Evolutionary conservation across 2,329 filamentous ascomycete species (phyloP).

Genomic region (Aspergillus floridensis): DNA sequence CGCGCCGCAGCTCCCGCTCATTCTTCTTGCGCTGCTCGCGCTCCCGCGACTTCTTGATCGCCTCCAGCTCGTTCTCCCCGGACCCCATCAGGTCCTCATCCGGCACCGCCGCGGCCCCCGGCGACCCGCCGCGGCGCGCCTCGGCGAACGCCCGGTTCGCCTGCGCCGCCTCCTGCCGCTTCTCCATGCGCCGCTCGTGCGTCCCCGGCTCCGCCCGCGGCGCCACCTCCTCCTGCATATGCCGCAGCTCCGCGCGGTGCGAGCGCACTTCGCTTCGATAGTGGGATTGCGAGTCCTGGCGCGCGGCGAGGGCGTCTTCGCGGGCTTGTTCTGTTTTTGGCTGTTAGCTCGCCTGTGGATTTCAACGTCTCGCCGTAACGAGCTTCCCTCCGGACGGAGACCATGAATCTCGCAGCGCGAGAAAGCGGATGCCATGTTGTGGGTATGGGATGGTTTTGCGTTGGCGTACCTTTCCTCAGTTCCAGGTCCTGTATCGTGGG

Average conservation of each 20-base stretch:
- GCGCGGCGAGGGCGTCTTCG: constrained; percentile 30
- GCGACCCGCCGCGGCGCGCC: constrained; percentile 59
- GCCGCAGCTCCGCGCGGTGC: constrained; percentile 34
- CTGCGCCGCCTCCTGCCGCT: constrained; percentile 69
- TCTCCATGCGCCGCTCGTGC: constrained; percentile 81
- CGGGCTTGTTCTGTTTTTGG: constrained; percentile 27
- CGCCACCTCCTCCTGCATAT: constrained; percentile 65
- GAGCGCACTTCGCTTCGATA: constrained; percentile 54
- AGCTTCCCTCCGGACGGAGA: no score
- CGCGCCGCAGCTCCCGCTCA: constrained; percentile 76
- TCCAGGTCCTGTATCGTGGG: constrained; percentile 74
- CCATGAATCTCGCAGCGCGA: no score
- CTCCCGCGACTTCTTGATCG: constrained; percentile 64
- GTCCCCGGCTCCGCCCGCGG: constrained; percentile 82
- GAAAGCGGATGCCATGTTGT: no score
- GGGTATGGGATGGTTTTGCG: no score
- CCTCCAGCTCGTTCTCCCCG: constrained; percentile 57
- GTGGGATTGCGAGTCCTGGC: constrained; percentile 30
- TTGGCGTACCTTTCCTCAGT: constrained; percentile 44
- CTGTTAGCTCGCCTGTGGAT: no score
- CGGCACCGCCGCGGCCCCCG: constrained; percentile 61
- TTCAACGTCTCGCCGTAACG: no score
- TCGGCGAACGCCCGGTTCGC: constrained; percentile 68
- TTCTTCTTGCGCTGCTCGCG: constrained; percentile 71
- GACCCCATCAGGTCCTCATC: constrained; percentile 74